These are phyloP conservation scores for Serpula lacrymans DNA, from an alignment of 768 basidiomycete species.

Conservation along the genomic window DNA sequence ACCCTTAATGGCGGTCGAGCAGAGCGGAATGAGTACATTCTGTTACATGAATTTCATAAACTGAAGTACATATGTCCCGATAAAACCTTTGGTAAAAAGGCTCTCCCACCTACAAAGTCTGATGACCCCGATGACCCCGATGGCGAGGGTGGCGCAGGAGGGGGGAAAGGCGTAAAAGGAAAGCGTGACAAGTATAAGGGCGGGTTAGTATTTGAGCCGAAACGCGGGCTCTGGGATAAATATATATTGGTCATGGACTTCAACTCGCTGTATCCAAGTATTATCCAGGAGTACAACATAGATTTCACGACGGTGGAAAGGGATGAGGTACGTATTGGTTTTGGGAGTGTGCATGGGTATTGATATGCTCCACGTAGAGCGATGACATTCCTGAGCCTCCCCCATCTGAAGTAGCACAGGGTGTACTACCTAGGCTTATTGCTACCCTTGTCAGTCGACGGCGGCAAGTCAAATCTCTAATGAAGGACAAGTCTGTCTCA, in stretches of 20 bases:
- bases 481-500: constrained; percentile 81
- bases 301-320: constrained; percentile 95
- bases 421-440: constrained; percentile 95
- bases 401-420: constrained; percentile 61
- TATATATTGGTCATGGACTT: constrained; percentile 99
- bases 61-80: constrained; percentile 97
- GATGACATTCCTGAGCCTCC: constrained; percentile 95
- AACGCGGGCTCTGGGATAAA: constrained; percentile 94
- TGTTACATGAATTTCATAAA: constrained; percentile 95
- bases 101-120: constrained; percentile 44
- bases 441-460: constrained; percentile 93
- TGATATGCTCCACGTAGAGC: constrained; percentile 11
- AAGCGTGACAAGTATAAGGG: constrained; percentile 97
- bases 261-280: constrained; percentile 98
- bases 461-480: constrained; percentile 84
- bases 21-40: constrained; percentile 98
- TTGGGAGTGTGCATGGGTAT: constrained; percentile 3
- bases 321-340: constrained; percentile 42
- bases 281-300: constrained; percentile 99
- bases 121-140: constrained; percentile 57
- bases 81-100: constrained; percentile 83
- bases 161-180: constrained; percentile 51
- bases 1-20: constrained; percentile 96
- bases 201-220: constrained; percentile 95
- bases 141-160: constrained; percentile 40